Evolutionary conservation across 345 rosid genomes (phyloP), one percentile per base, ranked within the genome.

Genomic region (Sapria himalayana): DNA sequence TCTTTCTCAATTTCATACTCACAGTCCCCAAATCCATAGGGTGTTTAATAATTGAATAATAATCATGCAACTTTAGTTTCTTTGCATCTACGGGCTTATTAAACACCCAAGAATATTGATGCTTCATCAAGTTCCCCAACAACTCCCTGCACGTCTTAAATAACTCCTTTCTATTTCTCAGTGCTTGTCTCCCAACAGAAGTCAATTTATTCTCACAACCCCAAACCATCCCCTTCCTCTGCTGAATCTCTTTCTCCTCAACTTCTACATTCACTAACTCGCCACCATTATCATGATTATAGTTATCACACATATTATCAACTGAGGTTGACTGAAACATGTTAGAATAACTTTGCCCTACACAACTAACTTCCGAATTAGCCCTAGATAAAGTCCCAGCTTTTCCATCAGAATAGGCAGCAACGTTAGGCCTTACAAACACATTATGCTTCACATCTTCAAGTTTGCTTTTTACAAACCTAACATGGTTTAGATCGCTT

Each of bases 21-120:
- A 86, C 85, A 0, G 94, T 73, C 9, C 94, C 94, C 55, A 86
- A 68, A 75, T 86, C 97, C 97, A 86, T 86, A 0, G 94, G 97
- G 41, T 66, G 74, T 64, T 72, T 72, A 41, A 86, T 52, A 32
- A 81, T 78, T 3, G 48, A 62, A 33, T 62, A 62, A 49, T 86
- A 86, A 63, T 86, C 97, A 44, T 60, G 79, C 58, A 81, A 58
- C 39, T 74, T 74, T 54, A 81, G 76, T 49, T 49, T 61, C 50
- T 68, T 65, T 2, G 52, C 85, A 70, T 86, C 94, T 34, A 86
- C 97, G 0, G 97, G 94, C 3, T 52, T 25, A 49, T 76, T 73
- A 46, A 86, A 86, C 58, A 81, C 60, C 97, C 94, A 86, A 15
- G 92, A 84, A 59, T 38, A 61, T 57, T 81, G 67, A 52, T 86